Evolutionary conservation across 352 stramenopile species (phyloP).

Genomic region (Globisporangium apiculatum): DNA sequence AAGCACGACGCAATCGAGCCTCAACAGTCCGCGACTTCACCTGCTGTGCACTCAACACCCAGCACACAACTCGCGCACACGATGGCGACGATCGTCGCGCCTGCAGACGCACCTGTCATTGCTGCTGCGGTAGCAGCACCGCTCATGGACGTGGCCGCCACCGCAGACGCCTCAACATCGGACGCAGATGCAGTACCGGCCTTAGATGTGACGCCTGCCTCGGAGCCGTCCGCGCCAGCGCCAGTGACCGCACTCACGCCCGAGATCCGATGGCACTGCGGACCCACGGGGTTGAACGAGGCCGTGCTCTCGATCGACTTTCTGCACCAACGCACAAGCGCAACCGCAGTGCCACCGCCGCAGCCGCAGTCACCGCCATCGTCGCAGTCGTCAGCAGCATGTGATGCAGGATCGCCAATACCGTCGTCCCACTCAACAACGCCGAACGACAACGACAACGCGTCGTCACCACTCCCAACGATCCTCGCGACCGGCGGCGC

Average conservation of each 20-base stretch:
- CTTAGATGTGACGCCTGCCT: too few relatives aligned
- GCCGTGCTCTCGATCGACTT: slow-evolving; percentile 82
- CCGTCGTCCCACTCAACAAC: background rate
- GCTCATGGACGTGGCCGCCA: too few relatives aligned
- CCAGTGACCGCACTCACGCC: slow-evolving; percentile 61
- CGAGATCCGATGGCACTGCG: slow-evolving; percentile 84
- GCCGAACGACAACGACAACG: background rate
- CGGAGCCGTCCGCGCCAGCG: background rate
- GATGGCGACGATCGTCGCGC: background rate
- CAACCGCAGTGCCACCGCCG: background rate
- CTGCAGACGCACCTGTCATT: background rate
- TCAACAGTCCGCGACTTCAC: too few relatives aligned
- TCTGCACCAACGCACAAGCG: slow-evolving; percentile 17
- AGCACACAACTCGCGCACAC: too few relatives aligned
- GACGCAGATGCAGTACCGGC: too few relatives aligned
- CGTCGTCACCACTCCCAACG: background rate
- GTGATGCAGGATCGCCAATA: background rate
- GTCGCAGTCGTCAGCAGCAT: background rate
- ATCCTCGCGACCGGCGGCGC: slow-evolving; percentile 78
- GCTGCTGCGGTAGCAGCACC: background rate
- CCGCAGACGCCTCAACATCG: too few relatives aligned
- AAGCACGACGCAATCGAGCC: too few relatives aligned
- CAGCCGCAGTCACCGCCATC: too few relatives aligned
- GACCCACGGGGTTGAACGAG: slow-evolving; percentile 83
- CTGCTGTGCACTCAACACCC: too few relatives aligned